Conservation (phyloP, 2,329 filamentous ascomycete genomes). For the Microsporum audouinii region DNA sequence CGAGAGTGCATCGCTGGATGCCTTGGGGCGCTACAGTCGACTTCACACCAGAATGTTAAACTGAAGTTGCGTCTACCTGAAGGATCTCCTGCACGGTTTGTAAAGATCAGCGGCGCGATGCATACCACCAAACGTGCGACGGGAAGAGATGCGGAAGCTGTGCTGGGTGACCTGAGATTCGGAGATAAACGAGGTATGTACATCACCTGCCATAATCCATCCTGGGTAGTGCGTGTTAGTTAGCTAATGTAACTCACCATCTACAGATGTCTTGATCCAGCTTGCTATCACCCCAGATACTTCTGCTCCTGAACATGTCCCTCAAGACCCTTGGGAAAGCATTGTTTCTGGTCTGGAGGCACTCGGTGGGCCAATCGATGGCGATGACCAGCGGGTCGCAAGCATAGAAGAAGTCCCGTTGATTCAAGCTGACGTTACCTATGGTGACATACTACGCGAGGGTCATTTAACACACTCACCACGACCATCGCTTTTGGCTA, state of each 20-base stretch:
- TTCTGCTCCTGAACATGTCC: conserved; percentile 66
- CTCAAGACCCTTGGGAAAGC: conserved; percentile 92
- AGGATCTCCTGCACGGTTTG: conserved; percentile 93
- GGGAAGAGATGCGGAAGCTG: conserved; percentile 84
- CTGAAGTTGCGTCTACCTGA: conserved; percentile 87
- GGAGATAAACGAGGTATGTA: conserved; percentile 65
- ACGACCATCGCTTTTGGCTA: conserved; percentile 79
- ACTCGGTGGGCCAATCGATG: conserved; percentile 73
- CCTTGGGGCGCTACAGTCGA: conserved; percentile 78
- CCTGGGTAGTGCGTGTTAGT: neutral
- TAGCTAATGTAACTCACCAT: neutral
- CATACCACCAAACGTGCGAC: conserved; percentile 95
- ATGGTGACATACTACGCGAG: conserved; percentile 85
- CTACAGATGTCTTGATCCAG: conserved; percentile 76
- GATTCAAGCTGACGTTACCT: conserved; percentile 86
- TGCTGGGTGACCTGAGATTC: conserved; percentile 82
- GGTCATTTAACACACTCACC: conserved; percentile 76
- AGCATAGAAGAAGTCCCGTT: conserved; percentile 92
- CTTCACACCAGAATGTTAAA: conserved; percentile 97
- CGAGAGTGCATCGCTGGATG: conserved; percentile 91
- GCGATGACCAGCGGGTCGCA: conserved; percentile 67
- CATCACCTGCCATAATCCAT: neutral
- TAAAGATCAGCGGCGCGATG: conserved; percentile 93
- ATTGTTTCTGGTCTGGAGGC: conserved; percentile 93
- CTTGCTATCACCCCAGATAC: conserved; percentile 84